Base-by-base conservation (phyloP, 768 basidiomycete species). In the Inosperma sp. region DNA sequence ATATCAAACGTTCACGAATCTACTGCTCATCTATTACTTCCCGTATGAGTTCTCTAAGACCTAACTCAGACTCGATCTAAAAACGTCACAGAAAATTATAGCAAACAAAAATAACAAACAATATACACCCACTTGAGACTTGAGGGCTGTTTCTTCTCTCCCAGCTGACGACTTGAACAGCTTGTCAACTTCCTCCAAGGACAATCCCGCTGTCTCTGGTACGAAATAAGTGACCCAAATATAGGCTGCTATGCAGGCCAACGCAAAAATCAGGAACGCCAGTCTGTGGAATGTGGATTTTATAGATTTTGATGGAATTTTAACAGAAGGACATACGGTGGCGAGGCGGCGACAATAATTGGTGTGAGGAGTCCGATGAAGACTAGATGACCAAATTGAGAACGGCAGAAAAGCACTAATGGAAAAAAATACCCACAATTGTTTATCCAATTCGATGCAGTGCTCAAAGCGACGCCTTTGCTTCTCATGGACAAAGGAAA, bases 381-480 rank as follows among this genome's bases (percentile, higher is more conserved):
- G 60, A 91, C 88, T 90, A 45, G 16, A 16, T 21, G 16, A 14
- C 5, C 37, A 48, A 12, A 10, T 5, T 6, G 7, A 12, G n/a
- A n/a, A 19, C 27, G 17, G 17, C 14, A 14, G 26, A 16, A 29
- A 4, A 36, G 14, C 23, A 30, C 4, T 23, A 8, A 42, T n/a
- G n/a, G 30, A 39, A 14, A 4, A 42, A 37, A 41, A 34, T 8
- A 65, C 76, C 2, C 43, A 84, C 84, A 92, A 52, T 92, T 92
- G 60, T 91, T 91, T 21, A 79, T 58, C 89, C 89, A 92, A 56
- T 88, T 88, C n/a, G 85, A 87, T 3, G 88, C 85, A 2, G 90
- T 92, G 16, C 88, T 83, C 17, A 94, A 59, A 19, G 89, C 81
- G 4, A 93, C 90, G 41, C 92, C 92, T 61, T 83, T 84, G 57